Base-by-base conservation (phyloP, 2,329 filamentous ascomycete species). In the Trichoderma koningii region DNA sequence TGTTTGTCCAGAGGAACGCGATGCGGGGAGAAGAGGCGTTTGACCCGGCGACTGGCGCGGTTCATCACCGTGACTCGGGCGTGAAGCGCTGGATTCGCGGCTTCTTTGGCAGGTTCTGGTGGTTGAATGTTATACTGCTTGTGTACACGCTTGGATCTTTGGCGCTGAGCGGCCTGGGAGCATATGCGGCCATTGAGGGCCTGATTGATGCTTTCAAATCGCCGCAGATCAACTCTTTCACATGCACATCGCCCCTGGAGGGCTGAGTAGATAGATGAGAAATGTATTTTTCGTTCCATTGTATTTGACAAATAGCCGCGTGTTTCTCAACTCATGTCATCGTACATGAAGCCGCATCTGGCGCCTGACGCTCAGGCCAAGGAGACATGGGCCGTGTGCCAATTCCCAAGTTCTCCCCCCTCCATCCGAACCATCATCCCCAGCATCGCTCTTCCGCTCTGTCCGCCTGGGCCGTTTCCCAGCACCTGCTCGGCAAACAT, bases 211-310 rank as follows among this genome's bases (percentile, higher is more conserved):
- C 67, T n/a, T 68, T 67, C 26, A 63, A 67, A 21, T 55, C 68
- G 14, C 63, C 68, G 7, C 68, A 69, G 63, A 64, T 69, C 7
- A 69, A 69, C 28, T 66, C 68, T 3, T 68, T 69, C 45, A 67
- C 67, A 15, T 68, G 68, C 50, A 38, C 42, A n/a, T 69, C 67
- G 17, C 67, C 68, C 23, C 61, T 68, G 9, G n/a, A 62, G 30
- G 48, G 59, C 0, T 62, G 30, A 41, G 23, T 38, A 17, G 9
- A 55, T 55, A 30, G 19, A 55, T 26, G 12, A 41, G 2, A 38
- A 14, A 38, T 38, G 3, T 12, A 4, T 14, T 38, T n/a, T n/a
- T 30, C 17, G 28, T 52, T 34, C 17, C 12, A 52, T 34, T 34
- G 19, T 17, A 34, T 19, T 12, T 34, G 50, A 52, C 12, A 14